phyloP scores from a whole-genome alignment of 2,329 filamentous ascomycete genomes.

The Monilinia polystroma region DNA sequence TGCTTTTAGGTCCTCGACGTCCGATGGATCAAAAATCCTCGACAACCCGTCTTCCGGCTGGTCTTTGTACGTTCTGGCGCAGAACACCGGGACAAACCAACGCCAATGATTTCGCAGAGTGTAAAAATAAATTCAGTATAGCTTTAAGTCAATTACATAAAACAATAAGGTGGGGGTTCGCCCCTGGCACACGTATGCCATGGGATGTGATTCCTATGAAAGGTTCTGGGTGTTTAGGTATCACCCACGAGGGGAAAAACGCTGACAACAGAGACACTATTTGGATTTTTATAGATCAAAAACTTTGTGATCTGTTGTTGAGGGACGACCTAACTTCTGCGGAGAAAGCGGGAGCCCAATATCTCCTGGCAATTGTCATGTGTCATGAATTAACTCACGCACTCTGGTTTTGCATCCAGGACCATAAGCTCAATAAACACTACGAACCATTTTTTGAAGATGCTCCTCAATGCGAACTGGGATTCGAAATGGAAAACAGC shows the following conservation, averaged over 20 bases:
- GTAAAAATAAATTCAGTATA: not conserved
- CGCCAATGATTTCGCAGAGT: not conserved
- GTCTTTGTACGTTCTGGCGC: conserved; percentile 10
- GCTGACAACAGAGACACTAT: not conserved
- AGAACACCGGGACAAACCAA: not conserved
- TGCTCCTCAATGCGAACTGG: conserved; percentile 10
- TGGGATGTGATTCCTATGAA: not conserved
- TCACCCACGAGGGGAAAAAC: not conserved
- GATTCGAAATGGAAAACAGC: conserved; percentile 15
- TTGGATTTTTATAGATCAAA: conserved; percentile 5
- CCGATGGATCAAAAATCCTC: not conserved
- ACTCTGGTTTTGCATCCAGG: not conserved
- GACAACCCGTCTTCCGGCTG: not conserved
- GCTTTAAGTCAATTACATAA: not conserved
- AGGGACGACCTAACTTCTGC: conserved; percentile 15
- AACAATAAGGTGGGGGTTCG: not conserved
- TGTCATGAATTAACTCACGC: conserved; percentile 16
- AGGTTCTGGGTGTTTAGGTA: not conserved
- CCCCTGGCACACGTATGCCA: not conserved
- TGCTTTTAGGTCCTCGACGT: not conserved
- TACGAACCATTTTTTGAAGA: conserved; percentile 19
- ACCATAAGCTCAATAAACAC: not conserved
- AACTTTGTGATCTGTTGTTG: not conserved
- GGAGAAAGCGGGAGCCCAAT: conserved; percentile 12
- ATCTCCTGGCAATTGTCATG: not conserved